Conservation (phyloP, 352 stramenopile genomes). For the Pythium utonaiense region DNA sequence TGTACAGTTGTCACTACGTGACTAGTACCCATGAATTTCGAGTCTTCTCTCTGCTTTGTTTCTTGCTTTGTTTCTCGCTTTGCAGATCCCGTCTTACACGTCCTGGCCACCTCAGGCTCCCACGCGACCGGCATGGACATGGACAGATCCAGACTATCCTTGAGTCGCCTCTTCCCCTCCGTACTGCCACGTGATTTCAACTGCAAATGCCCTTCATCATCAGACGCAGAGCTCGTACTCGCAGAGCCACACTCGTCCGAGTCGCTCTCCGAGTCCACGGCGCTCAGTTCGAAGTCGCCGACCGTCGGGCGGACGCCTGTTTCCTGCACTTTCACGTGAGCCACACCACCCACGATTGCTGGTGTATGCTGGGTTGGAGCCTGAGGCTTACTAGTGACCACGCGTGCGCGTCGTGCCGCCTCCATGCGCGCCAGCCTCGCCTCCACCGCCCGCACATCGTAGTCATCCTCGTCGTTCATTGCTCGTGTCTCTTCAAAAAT, state of each 20-base stretch:
- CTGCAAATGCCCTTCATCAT: conserved; percentile 15
- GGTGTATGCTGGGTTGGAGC: neutral
- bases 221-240: conserved; percentile 11
- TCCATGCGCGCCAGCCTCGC: conserved; percentile 31
- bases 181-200: neutral
- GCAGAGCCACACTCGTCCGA: conserved; percentile 16
- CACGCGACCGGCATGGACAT: conserved; percentile 42
- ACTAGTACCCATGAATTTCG: too few relatives aligned
- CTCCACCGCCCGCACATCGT: conserved; percentile 46
- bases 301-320: neutral
- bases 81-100: neutral
- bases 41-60: neutral
- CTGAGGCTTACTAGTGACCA: neutral
- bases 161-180: conserved; percentile 14
- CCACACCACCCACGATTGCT: neutral
- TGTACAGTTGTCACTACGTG: neutral
- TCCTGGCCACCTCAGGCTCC: neutral
- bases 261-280: conserved; percentile 21
- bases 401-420: neutral
- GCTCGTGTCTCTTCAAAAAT: neutral
- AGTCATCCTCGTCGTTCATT: conserved; percentile 25
- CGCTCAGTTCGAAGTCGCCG: conserved; percentile 35
- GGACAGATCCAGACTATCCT: conserved; percentile 63
- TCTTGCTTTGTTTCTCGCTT: neutral
- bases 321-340: neutral